phyloP scores from a whole-genome alignment of 768 basidiomycete genomes.

The Lactarius sp. region DNA sequence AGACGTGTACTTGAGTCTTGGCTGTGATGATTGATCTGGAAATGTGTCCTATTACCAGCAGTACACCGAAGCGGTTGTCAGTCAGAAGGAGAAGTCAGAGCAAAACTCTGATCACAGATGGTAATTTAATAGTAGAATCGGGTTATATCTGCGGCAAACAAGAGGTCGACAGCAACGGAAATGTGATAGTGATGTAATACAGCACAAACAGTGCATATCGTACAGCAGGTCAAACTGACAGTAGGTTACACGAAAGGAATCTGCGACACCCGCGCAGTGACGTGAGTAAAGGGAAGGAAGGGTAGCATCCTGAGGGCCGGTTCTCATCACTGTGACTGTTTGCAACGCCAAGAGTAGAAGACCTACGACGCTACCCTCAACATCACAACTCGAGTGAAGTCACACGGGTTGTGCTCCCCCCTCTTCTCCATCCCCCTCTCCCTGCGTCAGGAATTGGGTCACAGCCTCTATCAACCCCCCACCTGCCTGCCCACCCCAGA shows the following conservation, averaged over 20 bases:
- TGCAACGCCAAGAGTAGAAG: neutral
- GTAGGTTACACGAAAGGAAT: neutral
- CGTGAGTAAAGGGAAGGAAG: neutral
- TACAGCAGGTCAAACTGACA: neutral
- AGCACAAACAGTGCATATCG: neutral
- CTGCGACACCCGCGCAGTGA: neutral
- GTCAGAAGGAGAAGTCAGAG: no score
- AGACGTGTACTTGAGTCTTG: neutral
- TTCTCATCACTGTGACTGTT: neutral
- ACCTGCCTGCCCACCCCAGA: constrained; percentile 24
- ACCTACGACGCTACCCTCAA: no score
- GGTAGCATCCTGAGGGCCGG: neutral
- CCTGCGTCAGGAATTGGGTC: constrained; percentile 12
- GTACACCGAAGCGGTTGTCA: neutral
- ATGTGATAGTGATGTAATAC: neutral
- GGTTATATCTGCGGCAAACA: neutral
- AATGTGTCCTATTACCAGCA: neutral
- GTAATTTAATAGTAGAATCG: neutral
- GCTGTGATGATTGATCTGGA: neutral
- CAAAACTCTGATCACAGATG: neutral
- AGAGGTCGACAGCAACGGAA: neutral
- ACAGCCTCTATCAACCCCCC: constrained; percentile 22
- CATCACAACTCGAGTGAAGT: neutral
- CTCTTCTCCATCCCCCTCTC: neutral
- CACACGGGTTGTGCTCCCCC: neutral